Evolutionary conservation across 1,284 basidiomycete species (phyloP).

Genomic region (Ustilago esculenta): DNA sequence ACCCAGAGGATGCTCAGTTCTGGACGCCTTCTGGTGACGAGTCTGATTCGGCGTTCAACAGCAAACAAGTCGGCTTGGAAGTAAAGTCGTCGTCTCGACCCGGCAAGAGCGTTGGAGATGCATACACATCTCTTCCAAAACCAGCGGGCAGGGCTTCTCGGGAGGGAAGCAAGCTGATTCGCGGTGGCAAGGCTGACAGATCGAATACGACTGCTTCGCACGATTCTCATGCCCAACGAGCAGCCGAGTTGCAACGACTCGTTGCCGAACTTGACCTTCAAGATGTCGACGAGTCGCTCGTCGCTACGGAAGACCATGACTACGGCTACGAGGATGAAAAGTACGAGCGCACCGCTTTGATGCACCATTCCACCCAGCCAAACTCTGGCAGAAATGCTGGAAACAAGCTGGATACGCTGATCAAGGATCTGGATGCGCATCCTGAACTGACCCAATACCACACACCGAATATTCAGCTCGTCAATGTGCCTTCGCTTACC

Average conservation of each 20-base stretch:
- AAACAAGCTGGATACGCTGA: background rate
- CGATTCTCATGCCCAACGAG: constrained; percentile 14
- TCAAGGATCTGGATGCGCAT: constrained; percentile 11
- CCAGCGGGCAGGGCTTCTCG: background rate
- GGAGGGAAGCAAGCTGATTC: background rate
- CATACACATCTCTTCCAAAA: constrained; percentile 8
- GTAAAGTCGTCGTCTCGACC: background rate
- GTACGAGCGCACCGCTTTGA: constrained; percentile 19
- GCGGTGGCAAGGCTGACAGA: background rate
- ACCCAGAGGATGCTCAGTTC: constrained; percentile 18
- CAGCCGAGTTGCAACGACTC: constrained; percentile 27
- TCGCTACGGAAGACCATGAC: constrained; percentile 9
- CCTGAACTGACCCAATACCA: constrained; percentile 45
- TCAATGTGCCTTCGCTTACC: constrained; percentile 30
- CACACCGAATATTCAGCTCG: constrained; percentile 19
- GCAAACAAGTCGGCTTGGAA: background rate
- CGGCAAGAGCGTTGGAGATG: background rate
- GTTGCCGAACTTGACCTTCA: constrained; percentile 46
- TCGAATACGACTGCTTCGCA: background rate
- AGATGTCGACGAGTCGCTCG: constrained; percentile 14
- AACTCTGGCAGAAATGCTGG: background rate
- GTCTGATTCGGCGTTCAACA: background rate
- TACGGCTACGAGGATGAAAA: constrained; percentile 27
- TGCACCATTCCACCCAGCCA: background rate
- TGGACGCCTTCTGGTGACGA: constrained; percentile 4